Conservation (phyloP, 1,139 yeast species). For the Yamadazyma triangularis region DNA sequence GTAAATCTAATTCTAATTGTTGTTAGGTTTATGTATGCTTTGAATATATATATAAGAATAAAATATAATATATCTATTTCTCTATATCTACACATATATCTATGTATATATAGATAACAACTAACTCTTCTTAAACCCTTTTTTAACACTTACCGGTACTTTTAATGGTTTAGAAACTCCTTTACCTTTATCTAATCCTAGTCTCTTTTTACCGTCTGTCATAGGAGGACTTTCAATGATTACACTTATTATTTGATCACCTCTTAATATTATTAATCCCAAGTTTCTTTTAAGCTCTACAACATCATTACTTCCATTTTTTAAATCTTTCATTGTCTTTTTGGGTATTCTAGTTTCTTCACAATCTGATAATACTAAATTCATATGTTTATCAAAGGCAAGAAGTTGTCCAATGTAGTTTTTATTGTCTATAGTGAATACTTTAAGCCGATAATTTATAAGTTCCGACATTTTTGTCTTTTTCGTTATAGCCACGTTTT, state of each 20-base stretch:
- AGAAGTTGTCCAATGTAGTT: slow-evolving; percentile 74
- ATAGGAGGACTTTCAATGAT: slow-evolving; percentile 79
- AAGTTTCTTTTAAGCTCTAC: slow-evolving; percentile 64
- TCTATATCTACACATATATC: too few relatives aligned
- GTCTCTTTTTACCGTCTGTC: slow-evolving; percentile 38
- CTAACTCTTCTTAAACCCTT: neutral
- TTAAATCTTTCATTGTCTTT: slow-evolving; percentile 44
- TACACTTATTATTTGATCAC: slow-evolving; percentile 83
- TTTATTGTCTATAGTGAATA: slow-evolving; percentile 70
- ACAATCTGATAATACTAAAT: slow-evolving; percentile 78
- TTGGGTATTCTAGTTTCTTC: slow-evolving; percentile 79
- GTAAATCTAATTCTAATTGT: slow-evolving; percentile 61
- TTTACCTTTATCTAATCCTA: slow-evolving; percentile 40
- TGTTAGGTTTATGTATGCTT: too few relatives aligned
- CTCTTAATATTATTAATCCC: slow-evolving; percentile 81
- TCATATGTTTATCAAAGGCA: slow-evolving; percentile 89
- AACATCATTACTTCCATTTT: slow-evolving; percentile 18
- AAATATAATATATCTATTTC: too few relatives aligned
- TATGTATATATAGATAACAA: too few relatives aligned
- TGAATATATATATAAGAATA: too few relatives aligned
- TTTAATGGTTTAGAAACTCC: slow-evolving; percentile 43
- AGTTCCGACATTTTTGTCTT: slow-evolving; percentile 63
- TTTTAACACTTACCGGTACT: slow-evolving; percentile 19
- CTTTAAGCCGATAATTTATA: slow-evolving; percentile 67
- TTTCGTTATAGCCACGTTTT: slow-evolving; percentile 24